phyloP scores from a whole-genome alignment of 495 filamentous ascomycete species.

The Penicillium parvum region DNA sequence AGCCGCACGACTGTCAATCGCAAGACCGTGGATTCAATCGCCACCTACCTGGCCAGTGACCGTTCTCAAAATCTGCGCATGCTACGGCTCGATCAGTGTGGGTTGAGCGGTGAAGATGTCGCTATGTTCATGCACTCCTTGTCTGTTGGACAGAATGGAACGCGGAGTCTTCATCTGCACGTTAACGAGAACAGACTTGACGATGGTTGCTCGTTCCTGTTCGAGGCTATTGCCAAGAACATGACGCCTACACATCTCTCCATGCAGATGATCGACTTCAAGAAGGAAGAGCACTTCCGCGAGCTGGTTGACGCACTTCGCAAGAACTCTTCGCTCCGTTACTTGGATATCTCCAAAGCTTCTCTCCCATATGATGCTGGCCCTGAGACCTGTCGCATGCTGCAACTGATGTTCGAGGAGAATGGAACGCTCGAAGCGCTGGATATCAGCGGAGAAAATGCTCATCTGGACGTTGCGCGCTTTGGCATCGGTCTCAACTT shows the following conservation, averaged over 20 bases:
- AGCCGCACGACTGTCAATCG: conserved; percentile 60
- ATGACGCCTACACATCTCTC: conserved; percentile 67
- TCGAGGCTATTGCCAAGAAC: conserved; percentile 59
- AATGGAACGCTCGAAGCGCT: conserved; percentile 74
- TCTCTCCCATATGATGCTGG: conserved; percentile 77
- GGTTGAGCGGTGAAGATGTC: conserved; percentile 70
- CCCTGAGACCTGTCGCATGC: conserved; percentile 65
- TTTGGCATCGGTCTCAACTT: conserved; percentile 78
- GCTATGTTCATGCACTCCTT: conserved; percentile 77
- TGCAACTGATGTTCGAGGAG: conserved; percentile 70
- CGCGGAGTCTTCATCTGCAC: conserved; percentile 68
- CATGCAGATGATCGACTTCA: conserved; percentile 83
- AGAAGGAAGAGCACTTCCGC: conserved; percentile 70
- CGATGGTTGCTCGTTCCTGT: conserved; percentile 63
- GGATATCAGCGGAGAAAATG: conserved; percentile 85
- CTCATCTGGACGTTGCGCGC: conserved; percentile 78
- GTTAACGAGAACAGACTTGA: conserved; percentile 81
- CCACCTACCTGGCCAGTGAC: conserved; percentile 57
- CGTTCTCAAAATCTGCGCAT: conserved; percentile 62
- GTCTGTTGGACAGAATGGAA: conserved; percentile 41
- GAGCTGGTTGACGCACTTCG: conserved; percentile 67
- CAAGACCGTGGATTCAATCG: conserved; percentile 53
- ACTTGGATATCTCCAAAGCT: conserved; percentile 83
- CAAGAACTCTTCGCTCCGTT: conserved; percentile 66
- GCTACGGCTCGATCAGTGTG: conserved; percentile 73